Percentiles rank a stretch among this genome's conserved stretches.
Evolutionary conservation across 768 basidiomycete species (phyloP).

Genomic region (Clitopilus passeckerianus): DNA sequence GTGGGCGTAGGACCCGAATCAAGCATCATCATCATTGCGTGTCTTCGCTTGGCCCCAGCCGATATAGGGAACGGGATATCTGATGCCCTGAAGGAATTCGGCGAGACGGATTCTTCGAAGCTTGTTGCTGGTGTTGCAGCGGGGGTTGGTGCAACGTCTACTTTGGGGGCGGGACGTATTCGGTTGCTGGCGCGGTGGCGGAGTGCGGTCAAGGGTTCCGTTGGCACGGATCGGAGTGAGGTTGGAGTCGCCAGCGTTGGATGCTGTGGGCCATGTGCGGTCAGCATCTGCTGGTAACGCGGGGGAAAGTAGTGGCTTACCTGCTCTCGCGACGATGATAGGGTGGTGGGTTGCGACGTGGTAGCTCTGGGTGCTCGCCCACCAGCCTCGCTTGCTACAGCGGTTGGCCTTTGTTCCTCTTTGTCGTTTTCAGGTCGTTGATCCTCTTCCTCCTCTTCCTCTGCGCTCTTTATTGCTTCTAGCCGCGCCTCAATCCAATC

Average conservation of each 20-base stretch:
- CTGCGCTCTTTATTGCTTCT: slow-evolving; percentile 67
- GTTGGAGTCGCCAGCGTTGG: not conserved
- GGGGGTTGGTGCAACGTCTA: slow-evolving; percentile 19
- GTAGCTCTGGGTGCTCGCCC: slow-evolving; percentile 15
- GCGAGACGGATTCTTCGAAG: slow-evolving; percentile 9
- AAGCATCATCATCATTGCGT: slow-evolving; percentile 76
- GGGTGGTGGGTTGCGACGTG: not conserved
- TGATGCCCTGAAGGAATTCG: slow-evolving; percentile 23
- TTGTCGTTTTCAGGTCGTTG: slow-evolving; percentile 61
- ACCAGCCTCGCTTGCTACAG: slow-evolving; percentile 12
- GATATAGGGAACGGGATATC: slow-evolving; percentile 38
- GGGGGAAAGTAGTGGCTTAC: too few relatives aligned
- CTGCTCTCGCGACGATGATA: not conserved
- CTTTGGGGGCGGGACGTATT: slow-evolving; percentile 5
- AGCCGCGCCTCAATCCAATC: slow-evolving; percentile 82
- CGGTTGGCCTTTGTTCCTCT: slow-evolving; percentile 30
- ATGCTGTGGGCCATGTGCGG: too few relatives aligned
- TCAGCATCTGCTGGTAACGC: too few relatives aligned
- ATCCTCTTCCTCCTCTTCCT: slow-evolving; percentile 83
- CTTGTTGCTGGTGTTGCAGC: not conserved
- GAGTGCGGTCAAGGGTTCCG: slow-evolving; percentile 27
- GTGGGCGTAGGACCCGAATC: slow-evolving; percentile 43
- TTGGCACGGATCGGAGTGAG: slow-evolving; percentile 8
- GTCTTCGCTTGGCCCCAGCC: slow-evolving; percentile 67
- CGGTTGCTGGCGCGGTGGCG: slow-evolving; percentile 23